Evolutionary conservation across 768 basidiomycete species (phyloP), one percentile per base, ranked within the genome.

Genomic region (Leccinellum albellum): DNA sequence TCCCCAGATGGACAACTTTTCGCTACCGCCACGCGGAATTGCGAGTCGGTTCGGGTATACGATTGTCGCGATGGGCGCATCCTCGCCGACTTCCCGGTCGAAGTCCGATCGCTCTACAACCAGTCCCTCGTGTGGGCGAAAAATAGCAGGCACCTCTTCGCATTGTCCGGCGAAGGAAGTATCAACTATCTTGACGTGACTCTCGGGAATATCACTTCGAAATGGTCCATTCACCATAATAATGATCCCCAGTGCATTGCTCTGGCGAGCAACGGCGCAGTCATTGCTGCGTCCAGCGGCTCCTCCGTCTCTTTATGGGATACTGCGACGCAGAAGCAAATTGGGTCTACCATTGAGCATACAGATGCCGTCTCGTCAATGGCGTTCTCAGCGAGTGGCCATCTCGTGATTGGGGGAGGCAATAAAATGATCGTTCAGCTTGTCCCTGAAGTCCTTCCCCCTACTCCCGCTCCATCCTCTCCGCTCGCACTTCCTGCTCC

Each of bases 1-100:
- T 64, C 63, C 3, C 63, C 63, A 4, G 21, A 44, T 6, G 56
- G 63, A 6, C 15, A 28, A 14, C 24, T 45, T 15, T 14, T 61
- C 10, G 53, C 55, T 6, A 31, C 29, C 7, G 55, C 44, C 3
- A 28, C 31, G 4, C 23, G 42, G 31, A n/a, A 14, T 9, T 8
- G 29, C 20, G 0, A 46, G 2, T 47, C 48, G 17, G 13, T 63
- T 20, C 57, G 14, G 5, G 26, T 63, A 12, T 55, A 35, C 4
- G 52, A 60, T 24, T 44, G 42, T 17, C 51, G 28, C 2, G 13
- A 29, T 0, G 62, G 55, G 17, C 6, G 12, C 7, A 33, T 28
- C 6, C 1, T 46, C 45, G 45, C 24, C 20, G 46, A 47, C 8
- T 17, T 50, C 23, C 23, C 46, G 1, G 20, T 54, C 44, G 14